Conservation (phyloP, 805 yeast genomes). For the Nakazawaea laoshanensis region DNA sequence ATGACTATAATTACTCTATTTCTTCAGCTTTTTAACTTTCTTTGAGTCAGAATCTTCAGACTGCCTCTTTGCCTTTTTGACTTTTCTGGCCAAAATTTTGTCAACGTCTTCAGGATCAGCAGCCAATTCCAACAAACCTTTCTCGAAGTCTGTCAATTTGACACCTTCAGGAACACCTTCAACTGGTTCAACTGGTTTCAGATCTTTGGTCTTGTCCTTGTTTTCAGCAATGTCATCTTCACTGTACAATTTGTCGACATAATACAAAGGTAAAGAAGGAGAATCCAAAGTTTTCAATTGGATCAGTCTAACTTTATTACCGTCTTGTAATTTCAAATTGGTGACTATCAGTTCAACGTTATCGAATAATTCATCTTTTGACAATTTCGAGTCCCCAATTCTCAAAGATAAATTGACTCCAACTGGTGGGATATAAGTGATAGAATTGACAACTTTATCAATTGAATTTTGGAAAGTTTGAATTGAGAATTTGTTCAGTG, state of each 20-base stretch:
- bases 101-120: constrained; percentile 65
- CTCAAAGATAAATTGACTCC: constrained; percentile 60
- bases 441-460: constrained; percentile 45
- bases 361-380: constrained; percentile 41
- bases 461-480: constrained; percentile 51
- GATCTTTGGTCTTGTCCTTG: constrained; percentile 15
- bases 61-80: constrained; percentile 25
- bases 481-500: constrained; percentile 32
- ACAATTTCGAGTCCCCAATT: constrained; percentile 49
- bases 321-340: constrained; percentile 28
- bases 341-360: constrained; percentile 51
- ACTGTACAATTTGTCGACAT: constrained; percentile 45
- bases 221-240: constrained; percentile 41
- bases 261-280: constrained; percentile 80
- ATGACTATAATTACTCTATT: constrained; percentile 2
- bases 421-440: constrained; percentile 62
- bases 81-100: constrained; percentile 51
- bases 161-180: constrained; percentile 27
- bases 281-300: constrained; percentile 62
- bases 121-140: constrained; percentile 73
- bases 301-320: constrained; percentile 42
- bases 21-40: constrained; percentile 8
- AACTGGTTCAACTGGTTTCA: constrained; percentile 3
- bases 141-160: constrained; percentile 54
- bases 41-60: constrained; percentile 9